Percentiles rank a stretch among this genome's conserved stretches.
These are phyloP conservation scores for Nothophoma quercina DNA, from an alignment of 2,329 filamentous ascomycete species.

Conservation along the genomic window DNA sequence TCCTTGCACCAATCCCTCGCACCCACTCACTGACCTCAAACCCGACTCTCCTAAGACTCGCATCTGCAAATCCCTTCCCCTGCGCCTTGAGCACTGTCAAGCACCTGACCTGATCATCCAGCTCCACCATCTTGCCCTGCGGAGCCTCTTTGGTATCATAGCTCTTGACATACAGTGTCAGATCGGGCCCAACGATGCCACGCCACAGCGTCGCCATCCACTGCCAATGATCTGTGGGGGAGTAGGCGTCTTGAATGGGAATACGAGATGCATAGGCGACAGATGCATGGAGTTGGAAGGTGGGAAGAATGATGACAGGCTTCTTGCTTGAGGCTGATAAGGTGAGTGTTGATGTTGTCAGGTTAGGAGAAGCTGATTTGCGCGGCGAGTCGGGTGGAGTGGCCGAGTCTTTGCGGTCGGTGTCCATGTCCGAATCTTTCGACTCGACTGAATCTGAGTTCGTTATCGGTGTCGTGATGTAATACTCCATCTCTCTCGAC, in stretches of 20 bases:
- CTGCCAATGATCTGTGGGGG: conserved; percentile 91
- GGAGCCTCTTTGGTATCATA: conserved; percentile 39
- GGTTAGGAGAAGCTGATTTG: conserved; percentile 1
- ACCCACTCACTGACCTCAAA: conserved; percentile 92
- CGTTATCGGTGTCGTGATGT: conserved; percentile 53
- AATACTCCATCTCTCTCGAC: conserved; percentile 72
- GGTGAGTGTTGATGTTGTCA: conserved; percentile 14
- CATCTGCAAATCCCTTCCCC: conserved; percentile 47
- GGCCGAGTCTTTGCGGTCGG: conserved; percentile 28
- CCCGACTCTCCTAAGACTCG: conserved; percentile 73
- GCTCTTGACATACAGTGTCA: conserved; percentile 71
- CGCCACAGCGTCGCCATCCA: conserved; percentile 97
- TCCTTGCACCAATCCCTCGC: conserved; percentile 31
- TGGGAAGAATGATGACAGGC: conserved; percentile 78
- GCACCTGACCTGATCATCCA: conserved; percentile 50
- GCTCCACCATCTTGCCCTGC: conserved; percentile 52
- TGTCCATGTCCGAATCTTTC: conserved; percentile 19
- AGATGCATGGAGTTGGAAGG: conserved; percentile 81
- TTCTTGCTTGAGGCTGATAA: conserved; percentile 43
- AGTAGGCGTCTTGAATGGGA: conserved; percentile 78
- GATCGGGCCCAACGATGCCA: conserved; percentile 80
- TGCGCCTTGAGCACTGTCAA: conserved; percentile 49
- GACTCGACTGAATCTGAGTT: conserved; percentile 9
- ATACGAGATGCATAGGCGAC: conserved; percentile 77
- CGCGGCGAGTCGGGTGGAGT: conserved; percentile 18